Conservation (phyloP, 2,329 filamentous ascomycete genomes). For the Xylaria sp. region DNA sequence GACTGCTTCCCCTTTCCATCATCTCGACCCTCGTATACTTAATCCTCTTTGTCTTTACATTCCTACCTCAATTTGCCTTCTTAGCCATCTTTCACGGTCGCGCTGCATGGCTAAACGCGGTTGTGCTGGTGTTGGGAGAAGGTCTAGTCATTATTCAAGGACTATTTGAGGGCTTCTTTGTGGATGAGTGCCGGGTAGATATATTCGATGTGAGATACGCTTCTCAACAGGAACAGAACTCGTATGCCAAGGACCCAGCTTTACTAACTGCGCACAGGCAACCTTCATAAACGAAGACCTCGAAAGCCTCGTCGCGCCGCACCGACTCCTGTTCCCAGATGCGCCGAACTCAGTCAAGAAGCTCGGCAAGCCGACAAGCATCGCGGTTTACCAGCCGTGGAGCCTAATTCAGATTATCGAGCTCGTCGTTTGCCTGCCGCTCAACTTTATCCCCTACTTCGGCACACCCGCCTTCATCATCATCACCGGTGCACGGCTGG, state of each 20-base stretch:
- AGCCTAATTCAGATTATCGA: conserved; percentile 91
- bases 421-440: conserved; percentile 79
- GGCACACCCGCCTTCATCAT: conserved; percentile 88
- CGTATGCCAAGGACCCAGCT: not conserved
- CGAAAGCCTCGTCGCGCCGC: conserved; percentile 73
- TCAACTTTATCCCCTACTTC: conserved; percentile 87
- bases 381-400: conserved; percentile 87
- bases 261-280: conserved; percentile 56
- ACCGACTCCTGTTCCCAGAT: conserved; percentile 73
- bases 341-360: conserved; percentile 79
- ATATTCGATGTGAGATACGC: conserved; percentile 77
- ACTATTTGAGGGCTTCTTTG: conserved; percentile 83
- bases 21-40: conserved; percentile 85
- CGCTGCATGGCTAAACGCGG: conserved; percentile 89
- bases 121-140: conserved; percentile 87
- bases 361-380: conserved; percentile 82
- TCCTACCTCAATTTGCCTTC: conserved; percentile 89
- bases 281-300: conserved; percentile 81
- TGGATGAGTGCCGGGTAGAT: conserved; percentile 81
- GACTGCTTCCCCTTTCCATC: conserved; percentile 82
- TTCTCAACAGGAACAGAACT: not conserved
- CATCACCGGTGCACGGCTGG: conserved; percentile 86
- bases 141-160: conserved; percentile 76
- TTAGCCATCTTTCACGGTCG: conserved; percentile 88
- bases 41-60: conserved; percentile 89